Conservation (phyloP, 2,329 filamentous ascomycete genomes). For the Eurotiales sp. region DNA sequence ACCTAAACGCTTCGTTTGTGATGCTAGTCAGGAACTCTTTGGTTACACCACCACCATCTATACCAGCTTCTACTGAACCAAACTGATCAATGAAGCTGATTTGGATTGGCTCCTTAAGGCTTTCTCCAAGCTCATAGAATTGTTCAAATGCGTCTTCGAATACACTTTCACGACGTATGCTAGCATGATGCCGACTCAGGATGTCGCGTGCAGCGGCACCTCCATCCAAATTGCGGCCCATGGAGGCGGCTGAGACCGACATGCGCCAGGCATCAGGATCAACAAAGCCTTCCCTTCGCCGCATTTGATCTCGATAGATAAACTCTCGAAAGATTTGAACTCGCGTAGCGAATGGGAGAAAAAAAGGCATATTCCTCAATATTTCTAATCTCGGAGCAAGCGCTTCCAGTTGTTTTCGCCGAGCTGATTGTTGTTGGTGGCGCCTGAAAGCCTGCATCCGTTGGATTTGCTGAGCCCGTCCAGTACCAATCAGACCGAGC, state of each 20-base stretch:
- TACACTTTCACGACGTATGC: conserved; percentile 71
- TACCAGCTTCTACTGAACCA: conserved; percentile 80
- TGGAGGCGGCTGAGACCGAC: conserved; percentile 47
- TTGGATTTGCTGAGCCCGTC: conserved; percentile 60
- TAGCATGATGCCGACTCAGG: conserved; percentile 64
- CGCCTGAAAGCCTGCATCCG: conserved; percentile 60
- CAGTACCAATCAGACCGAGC: conserved; percentile 51
- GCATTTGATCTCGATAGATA: conserved; percentile 74
- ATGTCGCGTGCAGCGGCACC: conserved; percentile 37
- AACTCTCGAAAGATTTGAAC: conserved; percentile 94
- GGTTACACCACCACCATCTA: conserved; percentile 93
- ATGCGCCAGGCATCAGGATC: conserved; percentile 75
- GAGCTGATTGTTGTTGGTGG: conserved; percentile 63
- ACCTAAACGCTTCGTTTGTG: conserved; percentile 76
- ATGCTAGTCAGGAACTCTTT: conserved; percentile 94
- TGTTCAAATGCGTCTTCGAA: conserved; percentile 83
- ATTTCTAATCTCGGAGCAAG: conserved; percentile 86
- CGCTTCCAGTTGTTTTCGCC: conserved; percentile 69
- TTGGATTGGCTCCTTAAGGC: conserved; percentile 89
- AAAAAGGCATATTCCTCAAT: conserved; percentile 92
- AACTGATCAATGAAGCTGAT: conserved; percentile 96
- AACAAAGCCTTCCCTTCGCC: conserved; percentile 63
- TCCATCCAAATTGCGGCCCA: conserved; percentile 38
- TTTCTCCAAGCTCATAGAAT: conserved; percentile 77
- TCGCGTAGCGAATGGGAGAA: conserved; percentile 86